A percentile compares a stretch with the other conserved stretches of the same genome.
These are phyloP conservation scores for Kuraishia borneana DNA, from an alignment of 805 yeast genomes.

Conservation along the genomic window DNA sequence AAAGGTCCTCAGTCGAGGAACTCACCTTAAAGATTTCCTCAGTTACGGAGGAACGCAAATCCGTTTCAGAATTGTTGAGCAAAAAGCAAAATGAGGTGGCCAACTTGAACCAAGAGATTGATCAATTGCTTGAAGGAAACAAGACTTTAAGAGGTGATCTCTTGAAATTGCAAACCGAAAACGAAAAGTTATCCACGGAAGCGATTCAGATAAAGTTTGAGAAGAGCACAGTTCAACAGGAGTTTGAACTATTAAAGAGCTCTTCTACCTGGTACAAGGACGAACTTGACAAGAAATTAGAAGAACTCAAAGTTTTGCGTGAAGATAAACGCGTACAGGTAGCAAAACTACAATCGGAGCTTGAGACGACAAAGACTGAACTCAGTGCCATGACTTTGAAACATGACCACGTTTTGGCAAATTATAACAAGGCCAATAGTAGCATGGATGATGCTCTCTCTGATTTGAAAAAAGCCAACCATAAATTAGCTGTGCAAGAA, in stretches of 20 bases:
- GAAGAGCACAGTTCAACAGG: slow-evolving; percentile 15
- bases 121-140: slow-evolving; percentile 25
- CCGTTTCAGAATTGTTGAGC: slow-evolving; percentile 21
- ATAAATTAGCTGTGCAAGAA: slow-evolving; percentile 28
- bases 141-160: slow-evolving; percentile 30
- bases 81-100: slow-evolving; percentile 24
- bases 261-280: slow-evolving; percentile 22
- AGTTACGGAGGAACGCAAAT: slow-evolving; percentile 15
- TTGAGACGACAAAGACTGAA: slow-evolving; percentile 24
- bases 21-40: slow-evolving; percentile 3
- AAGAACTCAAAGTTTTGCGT: slow-evolving; percentile 16
- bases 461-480: slow-evolving; percentile 35
- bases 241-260: slow-evolving; percentile 17
- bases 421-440: slow-evolving; percentile 23
- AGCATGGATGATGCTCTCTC: slow-evolving; percentile 30
- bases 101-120: slow-evolving; percentile 27
- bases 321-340: slow-evolving; percentile 18
- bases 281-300: slow-evolving; percentile 18
- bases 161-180: slow-evolving; percentile 15
- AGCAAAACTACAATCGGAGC: slow-evolving; percentile 19
- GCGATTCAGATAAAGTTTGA: slow-evolving; percentile 13
- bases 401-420: slow-evolving; percentile 19
- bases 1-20: slow-evolving; percentile 3
- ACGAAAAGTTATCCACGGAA: slow-evolving; percentile 15
- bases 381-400: slow-evolving; percentile 13